Evolutionary conservation across 805 yeast species (phyloP).

Genomic region (Ogataea paraovalis): DNA sequence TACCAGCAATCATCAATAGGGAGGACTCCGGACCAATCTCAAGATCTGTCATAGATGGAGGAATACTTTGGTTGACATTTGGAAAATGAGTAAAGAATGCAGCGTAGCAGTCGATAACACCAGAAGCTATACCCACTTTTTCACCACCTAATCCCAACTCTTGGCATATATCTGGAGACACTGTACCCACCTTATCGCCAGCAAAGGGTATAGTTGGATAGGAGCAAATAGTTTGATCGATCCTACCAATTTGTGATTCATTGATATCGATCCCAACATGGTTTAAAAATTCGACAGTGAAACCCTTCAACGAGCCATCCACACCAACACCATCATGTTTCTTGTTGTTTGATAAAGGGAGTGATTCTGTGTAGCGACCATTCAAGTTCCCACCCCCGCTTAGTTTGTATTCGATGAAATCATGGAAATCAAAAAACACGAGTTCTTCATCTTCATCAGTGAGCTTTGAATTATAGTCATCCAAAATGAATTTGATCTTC

Average conservation of each 20-base stretch:
- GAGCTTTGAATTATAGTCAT: slow-evolving; percentile 11
- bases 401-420: slow-evolving; percentile 34
- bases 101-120: slow-evolving; percentile 59
- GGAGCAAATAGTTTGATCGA: slow-evolving; percentile 15
- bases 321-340: slow-evolving; percentile 32
- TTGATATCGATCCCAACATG: slow-evolving; percentile 11
- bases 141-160: slow-evolving; percentile 3
- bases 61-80: neutral
- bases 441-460: slow-evolving; percentile 18
- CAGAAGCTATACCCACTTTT: slow-evolving; percentile 33
- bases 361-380: neutral
- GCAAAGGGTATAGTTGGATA: slow-evolving; percentile 27
- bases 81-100: slow-evolving; percentile 40
- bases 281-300: slow-evolving; percentile 24
- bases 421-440: slow-evolving; percentile 50
- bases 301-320: slow-evolving; percentile 59
- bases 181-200: slow-evolving; percentile 29
- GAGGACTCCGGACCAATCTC: slow-evolving; percentile 13
- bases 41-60: neutral
- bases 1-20: slow-evolving; percentile 55
- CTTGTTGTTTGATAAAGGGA: neutral
- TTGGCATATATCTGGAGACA: slow-evolving; percentile 3
- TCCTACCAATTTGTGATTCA: slow-evolving; percentile 28
- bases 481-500: slow-evolving; percentile 39
- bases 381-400: neutral